phyloP scores from a whole-genome alignment of 441 rosid genomes.

The Arabidopsis lyrata region DNA sequence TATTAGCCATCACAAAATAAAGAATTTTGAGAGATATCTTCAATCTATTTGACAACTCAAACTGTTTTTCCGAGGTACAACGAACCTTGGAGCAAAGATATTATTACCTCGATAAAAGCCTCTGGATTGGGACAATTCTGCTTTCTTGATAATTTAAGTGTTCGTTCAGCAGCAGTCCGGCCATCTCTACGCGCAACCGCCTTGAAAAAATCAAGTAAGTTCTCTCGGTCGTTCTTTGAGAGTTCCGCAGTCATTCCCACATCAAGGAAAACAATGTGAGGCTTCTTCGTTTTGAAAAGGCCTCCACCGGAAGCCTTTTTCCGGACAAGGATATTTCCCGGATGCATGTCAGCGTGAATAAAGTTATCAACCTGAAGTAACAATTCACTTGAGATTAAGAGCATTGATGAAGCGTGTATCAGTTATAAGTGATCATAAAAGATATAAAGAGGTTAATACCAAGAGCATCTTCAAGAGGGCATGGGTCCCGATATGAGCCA shows the following conservation, averaged over 20 bases:
- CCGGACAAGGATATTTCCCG: conserved; percentile 98
- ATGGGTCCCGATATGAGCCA: conserved; percentile 99
- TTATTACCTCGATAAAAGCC: conserved; percentile 83
- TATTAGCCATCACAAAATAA: conserved; percentile 13
- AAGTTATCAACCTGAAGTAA: conserved; percentile 95
- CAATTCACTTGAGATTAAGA: conserved; percentile 12
- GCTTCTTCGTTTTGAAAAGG: conserved; percentile 89
- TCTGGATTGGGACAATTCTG: conserved; percentile 96
- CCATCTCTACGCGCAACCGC: conserved; percentile 97
- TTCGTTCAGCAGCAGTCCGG: conserved; percentile 85
- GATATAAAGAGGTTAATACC: conserved; percentile 50
- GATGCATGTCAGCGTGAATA: conserved; percentile 99
- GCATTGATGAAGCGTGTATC: not conserved
- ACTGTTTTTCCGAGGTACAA: not conserved
- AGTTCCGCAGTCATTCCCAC: conserved; percentile 99
- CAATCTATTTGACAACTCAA: conserved; percentile 2
- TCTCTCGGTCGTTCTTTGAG: conserved; percentile 81
- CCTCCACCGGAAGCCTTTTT: conserved; percentile 71
- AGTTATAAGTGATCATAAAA: conserved; percentile 2
- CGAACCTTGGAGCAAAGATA: not conserved
- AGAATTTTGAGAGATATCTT: not conserved
- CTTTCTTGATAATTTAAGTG: conserved; percentile 79
- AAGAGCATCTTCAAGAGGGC: conserved; percentile 99
- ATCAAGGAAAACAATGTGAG: conserved; percentile 97
- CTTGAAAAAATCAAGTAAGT: conserved; percentile 89